Conservation (phyloP, 1,284 basidiomycete species). For the Polyporus tsugae region DNA sequence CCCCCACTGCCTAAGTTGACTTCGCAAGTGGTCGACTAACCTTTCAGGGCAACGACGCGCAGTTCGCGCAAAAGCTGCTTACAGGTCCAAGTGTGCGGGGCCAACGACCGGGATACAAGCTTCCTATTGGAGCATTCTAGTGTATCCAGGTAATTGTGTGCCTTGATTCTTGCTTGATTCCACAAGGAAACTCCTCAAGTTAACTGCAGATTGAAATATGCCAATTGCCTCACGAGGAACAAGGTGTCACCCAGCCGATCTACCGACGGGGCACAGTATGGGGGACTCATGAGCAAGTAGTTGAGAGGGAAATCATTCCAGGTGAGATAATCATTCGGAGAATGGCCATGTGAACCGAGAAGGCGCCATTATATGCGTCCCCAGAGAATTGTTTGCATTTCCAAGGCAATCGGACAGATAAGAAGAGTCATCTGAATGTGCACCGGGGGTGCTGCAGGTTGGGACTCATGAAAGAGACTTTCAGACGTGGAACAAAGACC, state of each 20-base stretch:
- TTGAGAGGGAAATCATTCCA: not conserved
- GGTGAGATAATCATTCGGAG: not conserved
- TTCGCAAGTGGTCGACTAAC: conserved; percentile 2
- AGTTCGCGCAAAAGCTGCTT: not conserved
- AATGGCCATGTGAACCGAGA: not conserved
- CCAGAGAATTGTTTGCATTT: not conserved
- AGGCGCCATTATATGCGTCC: not conserved
- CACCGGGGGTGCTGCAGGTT: not conserved
- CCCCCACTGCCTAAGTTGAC: not conserved
- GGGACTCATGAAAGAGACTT: conserved; percentile 17
- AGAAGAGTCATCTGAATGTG: not conserved
- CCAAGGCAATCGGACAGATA: not conserved
- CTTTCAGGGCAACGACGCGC: not conserved
- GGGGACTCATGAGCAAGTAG: not conserved
- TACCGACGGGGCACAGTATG: not conserved
- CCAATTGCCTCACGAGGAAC: not conserved
- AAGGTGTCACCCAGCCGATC: not conserved
- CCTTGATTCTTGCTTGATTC: not conserved
- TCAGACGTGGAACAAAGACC: conserved; percentile 22
- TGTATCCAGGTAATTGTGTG: not conserved
- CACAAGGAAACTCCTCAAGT: not conserved
- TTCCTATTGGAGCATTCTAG: not conserved
- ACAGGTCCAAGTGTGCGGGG: not conserved
- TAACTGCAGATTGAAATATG: too few relatives aligned
- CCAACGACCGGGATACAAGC: not conserved